Evolutionary conservation across 2,329 filamentous ascomycete genomes (phyloP).

Genomic region (Penicillium hordei): DNA sequence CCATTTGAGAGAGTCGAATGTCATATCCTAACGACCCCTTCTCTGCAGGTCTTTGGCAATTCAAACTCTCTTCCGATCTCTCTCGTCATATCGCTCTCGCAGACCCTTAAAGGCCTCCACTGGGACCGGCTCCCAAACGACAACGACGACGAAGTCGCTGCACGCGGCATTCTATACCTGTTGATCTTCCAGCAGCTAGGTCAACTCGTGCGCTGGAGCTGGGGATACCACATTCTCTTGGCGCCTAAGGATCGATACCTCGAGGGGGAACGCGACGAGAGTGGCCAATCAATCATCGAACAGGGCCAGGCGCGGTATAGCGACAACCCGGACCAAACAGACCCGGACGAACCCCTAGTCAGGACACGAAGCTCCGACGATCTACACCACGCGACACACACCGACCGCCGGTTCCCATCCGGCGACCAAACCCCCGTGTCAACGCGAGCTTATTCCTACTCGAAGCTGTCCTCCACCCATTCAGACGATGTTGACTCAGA

Average conservation of each 20-base stretch:
- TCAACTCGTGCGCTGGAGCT: slow-evolving; percentile 93
- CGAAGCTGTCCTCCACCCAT: slow-evolving; percentile 32
- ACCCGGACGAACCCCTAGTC: slow-evolving; percentile 39
- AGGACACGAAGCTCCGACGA: slow-evolving; percentile 36
- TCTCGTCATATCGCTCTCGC: slow-evolving; percentile 86
- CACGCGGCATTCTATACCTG: slow-evolving; percentile 90
- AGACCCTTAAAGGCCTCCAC: slow-evolving; percentile 87
- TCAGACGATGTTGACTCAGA: slow-evolving; percentile 19
- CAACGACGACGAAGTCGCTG: slow-evolving; percentile 91
- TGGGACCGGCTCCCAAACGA: slow-evolving; percentile 91
- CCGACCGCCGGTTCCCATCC: slow-evolving; percentile 34
- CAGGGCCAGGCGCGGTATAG: slow-evolving; percentile 42
- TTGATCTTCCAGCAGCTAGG: slow-evolving; percentile 97
- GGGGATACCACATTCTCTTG: slow-evolving; percentile 94
- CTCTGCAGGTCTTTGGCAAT: slow-evolving; percentile 78
- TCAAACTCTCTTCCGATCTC: slow-evolving; percentile 98
- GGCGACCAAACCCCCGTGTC: slow-evolving; percentile 44
- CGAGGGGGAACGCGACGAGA: slow-evolving; percentile 43
- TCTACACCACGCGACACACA: slow-evolving; percentile 16
- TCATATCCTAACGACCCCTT: background rate
- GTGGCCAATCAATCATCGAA: slow-evolving; percentile 35
- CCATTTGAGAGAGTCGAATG: background rate
- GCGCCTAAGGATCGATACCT: slow-evolving; percentile 68
- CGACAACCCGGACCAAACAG: slow-evolving; percentile 41
- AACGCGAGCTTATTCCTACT: slow-evolving; percentile 35